Conservation (phyloP, 768 basidiomycete genomes). For the Grammothele lineata region DNA sequence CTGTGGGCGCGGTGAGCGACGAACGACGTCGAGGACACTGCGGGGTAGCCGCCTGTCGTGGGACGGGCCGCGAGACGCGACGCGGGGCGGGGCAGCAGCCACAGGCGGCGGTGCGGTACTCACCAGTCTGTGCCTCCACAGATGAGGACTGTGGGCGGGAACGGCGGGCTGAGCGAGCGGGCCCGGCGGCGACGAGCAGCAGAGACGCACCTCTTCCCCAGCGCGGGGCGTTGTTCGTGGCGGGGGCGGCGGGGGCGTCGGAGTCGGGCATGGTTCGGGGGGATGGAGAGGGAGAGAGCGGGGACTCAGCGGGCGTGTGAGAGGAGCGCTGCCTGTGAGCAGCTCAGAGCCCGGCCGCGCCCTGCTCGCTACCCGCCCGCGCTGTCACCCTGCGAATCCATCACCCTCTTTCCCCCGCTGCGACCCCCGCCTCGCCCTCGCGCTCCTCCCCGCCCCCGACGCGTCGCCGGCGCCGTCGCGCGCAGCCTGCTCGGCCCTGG, state of each 20-base stretch:
- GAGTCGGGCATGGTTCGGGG: too few relatives aligned
- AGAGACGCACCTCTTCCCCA: constrained; percentile 19
- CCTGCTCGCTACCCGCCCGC: constrained; percentile 11
- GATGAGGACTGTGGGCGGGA: constrained; percentile 55
- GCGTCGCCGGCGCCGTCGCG: too few relatives aligned
- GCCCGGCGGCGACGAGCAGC: not conserved
- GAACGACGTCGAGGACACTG: too few relatives aligned
- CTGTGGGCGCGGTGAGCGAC: constrained; percentile 33
- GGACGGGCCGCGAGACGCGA: too few relatives aligned
- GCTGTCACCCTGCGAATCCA: constrained; percentile 8
- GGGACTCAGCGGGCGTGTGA: constrained; percentile 7
- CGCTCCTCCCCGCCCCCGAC: too few relatives aligned
- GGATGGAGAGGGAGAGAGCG: too few relatives aligned
- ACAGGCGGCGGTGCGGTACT: constrained; percentile 23
- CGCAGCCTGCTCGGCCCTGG: too few relatives aligned
- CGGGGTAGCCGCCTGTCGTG: too few relatives aligned
- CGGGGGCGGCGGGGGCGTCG: constrained; percentile 3
- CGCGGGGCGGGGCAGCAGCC: too few relatives aligned
- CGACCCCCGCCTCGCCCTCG: too few relatives aligned
- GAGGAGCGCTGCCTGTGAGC: not conserved
- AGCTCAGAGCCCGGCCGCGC: constrained; percentile 1
- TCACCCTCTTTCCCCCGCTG: not conserved
- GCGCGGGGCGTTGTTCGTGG: constrained; percentile 6
- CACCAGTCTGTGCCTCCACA: constrained; percentile 89
- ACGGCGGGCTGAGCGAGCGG: constrained; percentile 3